These are phyloP conservation scores for Colletotrichum cereale DNA, from an alignment of 2,329 filamentous ascomycete genomes.

Conservation along the genomic window DNA sequence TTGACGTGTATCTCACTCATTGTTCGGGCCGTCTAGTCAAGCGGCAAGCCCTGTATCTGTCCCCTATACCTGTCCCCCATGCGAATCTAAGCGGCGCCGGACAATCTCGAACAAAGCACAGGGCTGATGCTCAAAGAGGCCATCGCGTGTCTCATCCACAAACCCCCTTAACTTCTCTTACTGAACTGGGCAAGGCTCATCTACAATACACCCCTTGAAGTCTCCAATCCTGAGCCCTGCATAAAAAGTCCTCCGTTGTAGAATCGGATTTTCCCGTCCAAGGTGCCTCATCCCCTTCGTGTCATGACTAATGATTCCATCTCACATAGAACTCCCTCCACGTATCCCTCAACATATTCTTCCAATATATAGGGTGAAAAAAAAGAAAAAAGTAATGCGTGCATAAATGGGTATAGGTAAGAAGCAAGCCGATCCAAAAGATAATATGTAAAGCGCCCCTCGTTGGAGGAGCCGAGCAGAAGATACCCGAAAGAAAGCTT, in stretches of 20 bases:
- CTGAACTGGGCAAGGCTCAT: not conserved
- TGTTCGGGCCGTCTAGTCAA: not conserved
- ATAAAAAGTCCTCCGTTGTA: conserved; percentile 1
- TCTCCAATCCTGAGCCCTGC: conserved; percentile 10
- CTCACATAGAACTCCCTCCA: conserved; percentile 29
- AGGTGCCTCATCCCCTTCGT: conserved; percentile 14
- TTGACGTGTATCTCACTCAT: conserved; percentile 18
- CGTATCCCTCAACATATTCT: conserved; percentile 9
- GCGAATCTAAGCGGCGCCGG: not conserved
- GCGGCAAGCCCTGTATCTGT: not conserved
- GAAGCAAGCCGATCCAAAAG: conserved; percentile 38
- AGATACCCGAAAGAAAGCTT: conserved; percentile 33
- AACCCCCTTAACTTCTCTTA: not conserved
- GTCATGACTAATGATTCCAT: conserved; percentile 36
- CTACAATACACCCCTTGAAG: not conserved
- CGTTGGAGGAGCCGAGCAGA: conserved; percentile 16
- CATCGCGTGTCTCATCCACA: conserved; percentile 14
- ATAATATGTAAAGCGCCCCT: conserved; percentile 18
- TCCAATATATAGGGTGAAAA: conserved; percentile 5
- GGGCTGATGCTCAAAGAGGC: not conserved
- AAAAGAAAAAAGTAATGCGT: conserved; percentile 37
- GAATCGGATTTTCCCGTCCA: conserved; percentile 34
- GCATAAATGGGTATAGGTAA: conserved; percentile 43
- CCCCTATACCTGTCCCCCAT: not conserved
- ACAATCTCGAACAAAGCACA: not conserved